Conservation (phyloP, 441 rosid genomes). For the Monsonia emarginata region DNA sequence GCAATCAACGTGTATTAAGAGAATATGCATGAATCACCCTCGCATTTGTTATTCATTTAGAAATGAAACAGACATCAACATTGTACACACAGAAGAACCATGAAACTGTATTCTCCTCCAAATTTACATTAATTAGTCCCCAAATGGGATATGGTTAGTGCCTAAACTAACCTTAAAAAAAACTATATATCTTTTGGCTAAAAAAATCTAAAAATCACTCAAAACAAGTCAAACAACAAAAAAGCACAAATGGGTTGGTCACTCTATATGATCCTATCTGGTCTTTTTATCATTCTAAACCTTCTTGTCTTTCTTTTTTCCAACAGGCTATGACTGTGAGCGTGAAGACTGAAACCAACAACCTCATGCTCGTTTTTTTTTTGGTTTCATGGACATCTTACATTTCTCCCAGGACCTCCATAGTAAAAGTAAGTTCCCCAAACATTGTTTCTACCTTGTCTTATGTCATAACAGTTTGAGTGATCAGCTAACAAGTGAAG, state of each 20-base stretch:
- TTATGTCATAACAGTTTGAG: conserved; percentile 54
- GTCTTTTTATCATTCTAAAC: no score
- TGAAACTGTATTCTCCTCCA: conserved; percentile 22
- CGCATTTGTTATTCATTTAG: background rate
- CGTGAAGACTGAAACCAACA: no score
- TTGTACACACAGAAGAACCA: conserved; percentile 4
- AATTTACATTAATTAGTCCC: conserved; percentile 20
- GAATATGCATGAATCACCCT: no score
- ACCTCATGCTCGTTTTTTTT: no score
- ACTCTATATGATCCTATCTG: background rate
- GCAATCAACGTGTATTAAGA: no score
- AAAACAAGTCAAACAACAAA: background rate
- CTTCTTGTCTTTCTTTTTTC: no score
- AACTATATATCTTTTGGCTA: conserved; percentile 1
- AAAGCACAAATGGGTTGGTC: background rate
- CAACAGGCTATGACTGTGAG: no score
- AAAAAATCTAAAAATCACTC: conserved; percentile 6
- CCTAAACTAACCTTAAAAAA: conserved; percentile 7
- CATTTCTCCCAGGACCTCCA: conserved; percentile 71
- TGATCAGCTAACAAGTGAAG: conserved; percentile 52
- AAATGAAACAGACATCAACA: background rate
- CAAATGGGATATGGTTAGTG: no score
- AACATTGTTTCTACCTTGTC: conserved; percentile 48
- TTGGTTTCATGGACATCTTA: conserved; percentile 40
- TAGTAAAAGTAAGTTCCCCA: conserved; percentile 74